Conservation (phyloP, 2,329 filamentous ascomycete species). For the Phaeosphaeriaceae sp. region DNA sequence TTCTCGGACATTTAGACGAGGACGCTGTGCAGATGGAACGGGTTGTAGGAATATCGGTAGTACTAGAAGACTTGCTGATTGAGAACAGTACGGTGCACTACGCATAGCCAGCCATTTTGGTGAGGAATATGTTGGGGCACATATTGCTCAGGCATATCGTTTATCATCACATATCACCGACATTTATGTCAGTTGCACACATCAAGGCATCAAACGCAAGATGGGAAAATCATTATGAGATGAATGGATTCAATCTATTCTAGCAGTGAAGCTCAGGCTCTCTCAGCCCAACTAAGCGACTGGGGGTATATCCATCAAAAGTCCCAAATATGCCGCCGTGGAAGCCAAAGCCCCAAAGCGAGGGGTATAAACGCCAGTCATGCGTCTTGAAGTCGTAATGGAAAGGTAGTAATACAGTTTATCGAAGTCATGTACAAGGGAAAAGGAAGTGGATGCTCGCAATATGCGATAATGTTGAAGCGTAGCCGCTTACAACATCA, state of each 20-base stretch:
- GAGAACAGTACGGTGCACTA: no score
- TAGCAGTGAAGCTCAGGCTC: background rate
- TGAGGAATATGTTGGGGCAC: no score
- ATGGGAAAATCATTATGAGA: background rate
- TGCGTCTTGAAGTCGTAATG: slow-evolving; percentile 1
- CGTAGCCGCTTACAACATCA: slow-evolving; percentile 16
- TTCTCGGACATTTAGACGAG: no score
- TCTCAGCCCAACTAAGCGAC: background rate
- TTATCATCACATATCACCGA: no score
- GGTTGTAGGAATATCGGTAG: no score
- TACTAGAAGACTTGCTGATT: no score
- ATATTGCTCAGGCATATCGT: no score
- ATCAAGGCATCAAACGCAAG: background rate
- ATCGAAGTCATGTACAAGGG: background rate
- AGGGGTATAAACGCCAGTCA: background rate
- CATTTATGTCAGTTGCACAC: no score
- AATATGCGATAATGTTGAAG: background rate
- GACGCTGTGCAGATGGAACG: no score
- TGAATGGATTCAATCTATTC: background rate
- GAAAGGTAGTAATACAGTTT: background rate
- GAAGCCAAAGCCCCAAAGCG: background rate
- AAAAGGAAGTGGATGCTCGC: background rate
- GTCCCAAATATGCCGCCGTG: background rate
- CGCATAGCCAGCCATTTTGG: no score
- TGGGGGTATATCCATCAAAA: background rate